Evolutionary conservation across 2,329 filamentous ascomycete species (phyloP).

Genomic region (Mariannaea sp.): DNA sequence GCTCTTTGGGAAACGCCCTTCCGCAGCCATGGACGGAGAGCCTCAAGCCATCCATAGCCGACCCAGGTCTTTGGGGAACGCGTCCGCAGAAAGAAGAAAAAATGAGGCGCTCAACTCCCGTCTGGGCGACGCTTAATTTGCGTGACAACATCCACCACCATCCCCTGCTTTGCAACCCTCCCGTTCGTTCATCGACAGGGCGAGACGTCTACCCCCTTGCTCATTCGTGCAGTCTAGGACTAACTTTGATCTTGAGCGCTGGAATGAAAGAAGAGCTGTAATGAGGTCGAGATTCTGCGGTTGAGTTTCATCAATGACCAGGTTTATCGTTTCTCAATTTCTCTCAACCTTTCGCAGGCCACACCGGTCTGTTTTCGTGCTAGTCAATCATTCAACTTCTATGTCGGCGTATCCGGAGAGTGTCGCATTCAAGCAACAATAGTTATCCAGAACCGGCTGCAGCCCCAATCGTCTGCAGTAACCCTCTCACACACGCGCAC

Average conservation of each 20-base stretch:
- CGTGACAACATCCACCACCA: constrained; percentile 24
- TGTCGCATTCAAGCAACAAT: not conserved
- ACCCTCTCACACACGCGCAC: no score
- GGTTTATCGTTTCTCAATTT: constrained; percentile 3
- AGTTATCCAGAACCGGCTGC: not conserved
- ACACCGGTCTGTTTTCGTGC: constrained; percentile 3
- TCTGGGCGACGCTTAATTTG: constrained; percentile 27
- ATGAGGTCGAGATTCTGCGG: constrained; percentile 13
- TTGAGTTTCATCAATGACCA: constrained; percentile 17
- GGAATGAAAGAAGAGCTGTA: constrained; percentile 32
- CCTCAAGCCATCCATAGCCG: constrained; percentile 43
- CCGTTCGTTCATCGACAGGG: constrained; percentile 1
- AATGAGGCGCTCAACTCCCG: constrained; percentile 38
- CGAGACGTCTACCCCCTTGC: not conserved
- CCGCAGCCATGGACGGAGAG: constrained; percentile 42
- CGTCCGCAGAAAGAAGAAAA: constrained; percentile 20
- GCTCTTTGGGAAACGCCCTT: constrained; percentile 33
- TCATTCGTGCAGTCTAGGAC: constrained; percentile 12
- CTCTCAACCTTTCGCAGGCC: not conserved
- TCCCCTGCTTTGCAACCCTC: constrained; percentile 17
- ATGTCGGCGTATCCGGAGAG: constrained; percentile 14
- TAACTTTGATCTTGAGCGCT: constrained; percentile 30
- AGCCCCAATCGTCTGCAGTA: no score
- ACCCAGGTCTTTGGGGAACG: constrained; percentile 40
- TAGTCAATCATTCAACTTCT: not conserved